These are phyloP conservation scores for Aspergillus japonicus DNA, from an alignment of 2,329 filamentous ascomycete species.

Conservation along the genomic window DNA sequence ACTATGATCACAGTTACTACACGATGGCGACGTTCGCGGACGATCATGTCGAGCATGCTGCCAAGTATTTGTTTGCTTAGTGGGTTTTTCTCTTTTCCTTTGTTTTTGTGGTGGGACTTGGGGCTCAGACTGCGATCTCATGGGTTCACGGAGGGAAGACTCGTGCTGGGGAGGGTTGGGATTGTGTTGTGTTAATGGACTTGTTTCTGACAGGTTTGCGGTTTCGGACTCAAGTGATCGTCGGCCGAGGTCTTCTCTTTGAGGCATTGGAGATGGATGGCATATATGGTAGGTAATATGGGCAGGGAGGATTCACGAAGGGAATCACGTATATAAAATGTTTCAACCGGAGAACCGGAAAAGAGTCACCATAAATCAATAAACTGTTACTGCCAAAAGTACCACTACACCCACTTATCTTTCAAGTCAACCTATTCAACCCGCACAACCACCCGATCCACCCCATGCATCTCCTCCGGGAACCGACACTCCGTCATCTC, in stretches of 20 bases:
- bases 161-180: neutral
- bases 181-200: neutral
- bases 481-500: slow-evolving; percentile 23
- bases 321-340: no score
- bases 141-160: no score
- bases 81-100: slow-evolving; percentile 32
- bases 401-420: no score
- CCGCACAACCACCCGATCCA: slow-evolving; percentile 15
- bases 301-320: no score
- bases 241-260: slow-evolving; percentile 8
- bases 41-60: slow-evolving; percentile 88
- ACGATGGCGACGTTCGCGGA: slow-evolving; percentile 89
- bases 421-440: neutral
- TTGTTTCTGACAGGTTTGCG: slow-evolving; percentile 16
- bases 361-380: no score
- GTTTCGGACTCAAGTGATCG: slow-evolving; percentile 18
- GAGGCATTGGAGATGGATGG: neutral
- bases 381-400: neutral
- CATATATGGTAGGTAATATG: no score
- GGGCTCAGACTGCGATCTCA: no score
- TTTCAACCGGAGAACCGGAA: no score
- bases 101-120: no score
- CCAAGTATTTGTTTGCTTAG: slow-evolving; percentile 72
- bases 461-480: slow-evolving; percentile 19
- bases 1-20: slow-evolving; percentile 96